Evolutionary conservation across 164 flowering plant species (phyloP), one percentile per base, ranked within the genome.

Genomic region (Kingdonia uniflora): DNA sequence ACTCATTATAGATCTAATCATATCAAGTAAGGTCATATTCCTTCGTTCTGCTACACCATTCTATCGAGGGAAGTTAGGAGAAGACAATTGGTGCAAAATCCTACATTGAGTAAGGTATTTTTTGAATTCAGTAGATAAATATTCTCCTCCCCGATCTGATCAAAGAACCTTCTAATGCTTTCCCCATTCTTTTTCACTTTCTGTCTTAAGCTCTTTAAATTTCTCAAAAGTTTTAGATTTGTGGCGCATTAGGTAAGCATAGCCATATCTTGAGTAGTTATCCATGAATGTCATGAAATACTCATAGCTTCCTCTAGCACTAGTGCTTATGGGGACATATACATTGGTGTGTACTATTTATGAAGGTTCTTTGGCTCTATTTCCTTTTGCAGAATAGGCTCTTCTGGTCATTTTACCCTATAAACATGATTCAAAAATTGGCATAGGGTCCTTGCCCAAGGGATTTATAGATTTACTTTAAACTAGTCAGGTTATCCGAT

Each of bases 351-450:
- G 42, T 6, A 45, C 25, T 14, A 56, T 19, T 15, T 44, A 16
- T 35, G 46, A 45, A 14, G 14, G 5, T 11, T 19, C 26, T 16
- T n/a, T 44, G 51, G 59, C 20, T 33, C 40, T 45, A n/a, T 19
- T 0, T 1, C 51, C 42, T 19, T 56, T 44, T 11, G 17, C 17
- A 8, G 25, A 19, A 21, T 38, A 52, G 11, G 54, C 10, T 33
- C 24, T 51, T 25, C 35, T 35, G 14, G 41, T 44, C 59, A 56
- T 25, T 17, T 56, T 56, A 2, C 59, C 59, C 14, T 44, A 50
- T n/a, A 56, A 29, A 6, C 50, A 56, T 19, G 59, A 56, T 44
- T 44, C 42, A 45, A 17, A 56, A 11, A 19, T 7, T 17, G 42
- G 26, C 3, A 44, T 15, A 17, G 48, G 38, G 24, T 43, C 40